Percentiles rank a stretch among this genome's conserved stretches.
Conservation (phyloP, 371 early-diverging fungal genomes). For the Mortierella sp. region DNA sequence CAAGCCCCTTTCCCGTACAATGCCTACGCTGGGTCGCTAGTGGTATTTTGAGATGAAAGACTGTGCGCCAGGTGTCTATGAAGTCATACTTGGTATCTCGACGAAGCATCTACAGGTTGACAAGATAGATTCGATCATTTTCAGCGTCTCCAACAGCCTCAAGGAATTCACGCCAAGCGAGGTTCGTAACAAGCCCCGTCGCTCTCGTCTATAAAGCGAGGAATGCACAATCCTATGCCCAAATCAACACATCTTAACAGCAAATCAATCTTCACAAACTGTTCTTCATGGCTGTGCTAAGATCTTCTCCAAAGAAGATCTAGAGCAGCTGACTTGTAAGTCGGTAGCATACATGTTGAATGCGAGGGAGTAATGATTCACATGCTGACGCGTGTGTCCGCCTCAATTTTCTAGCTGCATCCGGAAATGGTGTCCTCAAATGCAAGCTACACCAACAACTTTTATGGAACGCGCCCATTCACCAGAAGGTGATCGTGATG, state of each 20-base stretch:
- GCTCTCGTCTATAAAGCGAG: no score
- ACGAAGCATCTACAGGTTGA: not conserved
- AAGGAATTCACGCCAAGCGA: not conserved
- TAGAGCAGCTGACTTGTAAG: no score
- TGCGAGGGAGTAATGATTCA: no score
- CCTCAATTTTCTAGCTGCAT: not conserved
- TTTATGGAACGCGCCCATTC: not conserved
- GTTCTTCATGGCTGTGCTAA: no score
- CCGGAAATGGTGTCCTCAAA: not conserved
- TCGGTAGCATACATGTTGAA: no score
- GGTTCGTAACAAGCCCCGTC: no score
- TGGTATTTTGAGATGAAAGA: not conserved
- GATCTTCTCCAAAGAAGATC: no score
- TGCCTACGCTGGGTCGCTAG: not conserved
- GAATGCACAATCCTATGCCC: no score
- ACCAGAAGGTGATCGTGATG: not conserved
- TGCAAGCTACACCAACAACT: not conserved
- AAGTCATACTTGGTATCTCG: not conserved
- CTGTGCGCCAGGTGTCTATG: not conserved
- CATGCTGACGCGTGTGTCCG: no score
- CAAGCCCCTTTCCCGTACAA: no score
- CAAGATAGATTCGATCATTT: not conserved
- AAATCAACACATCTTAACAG: not conserved
- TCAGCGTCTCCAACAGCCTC: not conserved
- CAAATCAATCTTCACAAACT: not conserved